Evolutionary conservation across 202 grass and related monocot genomes (phyloP).

Genomic region (Carex arenaria): DNA sequence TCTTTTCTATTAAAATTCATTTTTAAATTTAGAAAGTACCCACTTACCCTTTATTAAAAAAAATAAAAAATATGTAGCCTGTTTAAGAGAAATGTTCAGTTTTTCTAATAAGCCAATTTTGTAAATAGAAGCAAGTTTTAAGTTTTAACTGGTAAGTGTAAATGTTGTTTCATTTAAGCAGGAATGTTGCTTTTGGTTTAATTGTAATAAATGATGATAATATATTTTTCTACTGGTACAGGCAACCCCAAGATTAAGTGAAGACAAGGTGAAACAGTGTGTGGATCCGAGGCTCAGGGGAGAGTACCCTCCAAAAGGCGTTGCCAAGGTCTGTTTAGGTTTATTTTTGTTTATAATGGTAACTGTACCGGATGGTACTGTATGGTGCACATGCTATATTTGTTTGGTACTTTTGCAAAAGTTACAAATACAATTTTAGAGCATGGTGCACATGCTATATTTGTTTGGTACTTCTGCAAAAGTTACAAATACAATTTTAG

Average conservation of each 20-base stretch:
- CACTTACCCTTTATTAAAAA: too few relatives aligned
- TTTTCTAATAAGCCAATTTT: not conserved
- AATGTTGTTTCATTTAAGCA: not conserved
- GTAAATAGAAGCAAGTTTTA: not conserved
- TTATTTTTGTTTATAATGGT: not conserved
- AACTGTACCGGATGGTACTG: not conserved
- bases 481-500: not conserved
- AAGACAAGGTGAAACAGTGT: slow-evolving; percentile 83
- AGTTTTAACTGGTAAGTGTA: not conserved
- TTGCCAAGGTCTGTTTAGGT: slow-evolving; percentile 61
- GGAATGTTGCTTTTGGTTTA: not conserved
- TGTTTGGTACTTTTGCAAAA: too few relatives aligned
- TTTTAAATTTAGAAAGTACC: too few relatives aligned
- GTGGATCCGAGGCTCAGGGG: slow-evolving; percentile 85
- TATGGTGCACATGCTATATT: too few relatives aligned
- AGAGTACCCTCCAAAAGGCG: slow-evolving; percentile 71
- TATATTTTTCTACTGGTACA: slow-evolving; percentile 24
- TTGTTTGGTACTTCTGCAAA: too few relatives aligned
- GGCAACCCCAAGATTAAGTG: slow-evolving; percentile 74
- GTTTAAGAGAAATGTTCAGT: too few relatives aligned
- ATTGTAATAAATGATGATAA: not conserved
- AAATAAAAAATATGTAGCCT: too few relatives aligned
- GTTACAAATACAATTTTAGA: too few relatives aligned
- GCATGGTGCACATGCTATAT: too few relatives aligned
- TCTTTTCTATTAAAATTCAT: too few relatives aligned